phyloP scores from a whole-genome alignment of 768 basidiomycete genomes.

The Boletus tylopilopsis region DNA sequence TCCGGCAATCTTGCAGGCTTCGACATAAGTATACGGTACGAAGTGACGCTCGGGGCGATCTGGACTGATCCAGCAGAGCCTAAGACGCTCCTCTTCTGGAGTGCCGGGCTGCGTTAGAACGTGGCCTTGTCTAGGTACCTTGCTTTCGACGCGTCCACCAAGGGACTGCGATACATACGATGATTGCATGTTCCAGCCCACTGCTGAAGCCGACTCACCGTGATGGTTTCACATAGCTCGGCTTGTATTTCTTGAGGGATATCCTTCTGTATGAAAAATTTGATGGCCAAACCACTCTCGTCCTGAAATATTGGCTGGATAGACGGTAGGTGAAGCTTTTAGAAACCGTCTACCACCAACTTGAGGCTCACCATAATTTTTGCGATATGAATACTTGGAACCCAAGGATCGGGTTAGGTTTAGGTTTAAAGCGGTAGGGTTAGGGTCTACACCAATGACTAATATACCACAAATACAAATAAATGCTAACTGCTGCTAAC shows the following conservation, averaged over 20 bases:
- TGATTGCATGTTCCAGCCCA: background rate
- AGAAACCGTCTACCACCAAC: background rate
- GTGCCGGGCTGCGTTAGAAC: conserved; percentile 68
- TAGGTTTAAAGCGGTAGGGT: conserved; percentile 19
- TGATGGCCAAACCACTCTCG: conserved; percentile 59
- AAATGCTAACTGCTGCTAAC: no score
- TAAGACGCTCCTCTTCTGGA: conserved; percentile 69
- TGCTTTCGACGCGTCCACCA: conserved; percentile 73
- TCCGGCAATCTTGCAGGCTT: conserved; percentile 79
- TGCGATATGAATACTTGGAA: conserved; percentile 11
- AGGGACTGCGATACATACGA: conserved; percentile 45
- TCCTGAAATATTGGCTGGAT: conserved; percentile 71
- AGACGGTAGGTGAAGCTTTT: conserved; percentile 3
- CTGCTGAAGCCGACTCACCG: conserved; percentile 37
- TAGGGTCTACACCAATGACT: conserved; percentile 23
- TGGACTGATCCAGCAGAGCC: conserved; percentile 63
- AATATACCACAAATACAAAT: no score
- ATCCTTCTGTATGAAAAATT: conserved; percentile 85
- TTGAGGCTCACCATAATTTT: conserved; percentile 22
- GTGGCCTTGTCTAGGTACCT: conserved; percentile 75
- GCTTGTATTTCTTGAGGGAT: conserved; percentile 63
- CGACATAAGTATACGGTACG: conserved; percentile 78
- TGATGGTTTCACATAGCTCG: conserved; percentile 70
- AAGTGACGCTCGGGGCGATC: conserved; percentile 76
- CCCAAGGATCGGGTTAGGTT: conserved; percentile 34